Conservation (phyloP, 2,329 filamentous ascomycete species). For the Penicillium sp. region DNA sequence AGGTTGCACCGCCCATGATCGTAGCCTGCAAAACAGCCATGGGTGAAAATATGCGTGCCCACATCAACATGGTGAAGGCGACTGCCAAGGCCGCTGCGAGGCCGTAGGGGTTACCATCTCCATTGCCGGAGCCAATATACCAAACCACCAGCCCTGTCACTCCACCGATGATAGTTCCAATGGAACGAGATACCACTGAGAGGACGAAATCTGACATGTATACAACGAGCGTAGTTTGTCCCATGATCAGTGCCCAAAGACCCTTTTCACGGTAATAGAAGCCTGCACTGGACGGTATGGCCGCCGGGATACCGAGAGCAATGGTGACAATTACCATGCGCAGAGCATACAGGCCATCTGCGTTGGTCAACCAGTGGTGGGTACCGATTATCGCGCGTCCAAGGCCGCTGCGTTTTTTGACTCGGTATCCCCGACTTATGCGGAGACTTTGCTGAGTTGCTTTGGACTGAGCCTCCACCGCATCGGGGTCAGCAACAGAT, state of each 20-base stretch:
- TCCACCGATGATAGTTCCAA: conserved; percentile 51
- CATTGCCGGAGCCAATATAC: conserved; percentile 54
- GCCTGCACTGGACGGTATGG: conserved; percentile 45
- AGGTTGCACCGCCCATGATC: conserved; percentile 47
- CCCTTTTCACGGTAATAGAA: conserved; percentile 56
- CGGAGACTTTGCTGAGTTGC: conserved; percentile 39
- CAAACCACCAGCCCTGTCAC: conserved; percentile 49
- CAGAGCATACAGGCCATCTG: conserved; percentile 49
- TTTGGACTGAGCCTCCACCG: conserved; percentile 33
- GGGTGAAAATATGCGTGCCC: conserved; percentile 35
- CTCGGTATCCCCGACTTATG: conserved; percentile 35
- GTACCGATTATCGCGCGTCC: conserved; percentile 30
- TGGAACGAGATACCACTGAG: conserved; percentile 42
- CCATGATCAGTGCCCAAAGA: conserved; percentile 55
- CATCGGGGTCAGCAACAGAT: conserved; percentile 25
- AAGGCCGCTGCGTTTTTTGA: conserved; percentile 26
- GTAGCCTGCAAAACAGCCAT: conserved; percentile 29
- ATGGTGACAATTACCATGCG: conserved; percentile 52
- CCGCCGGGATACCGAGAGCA: conserved; percentile 44
- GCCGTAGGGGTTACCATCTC: conserved; percentile 52
- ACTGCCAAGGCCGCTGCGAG: conserved; percentile 45
- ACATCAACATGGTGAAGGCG: conserved; percentile 35
- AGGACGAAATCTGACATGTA: conserved; percentile 55
- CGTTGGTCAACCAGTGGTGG: conserved; percentile 45
- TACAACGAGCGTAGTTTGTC: conserved; percentile 49